Conservation (phyloP, 2,329 filamentous ascomycete species). For the Fusarium nygamai region DNA sequence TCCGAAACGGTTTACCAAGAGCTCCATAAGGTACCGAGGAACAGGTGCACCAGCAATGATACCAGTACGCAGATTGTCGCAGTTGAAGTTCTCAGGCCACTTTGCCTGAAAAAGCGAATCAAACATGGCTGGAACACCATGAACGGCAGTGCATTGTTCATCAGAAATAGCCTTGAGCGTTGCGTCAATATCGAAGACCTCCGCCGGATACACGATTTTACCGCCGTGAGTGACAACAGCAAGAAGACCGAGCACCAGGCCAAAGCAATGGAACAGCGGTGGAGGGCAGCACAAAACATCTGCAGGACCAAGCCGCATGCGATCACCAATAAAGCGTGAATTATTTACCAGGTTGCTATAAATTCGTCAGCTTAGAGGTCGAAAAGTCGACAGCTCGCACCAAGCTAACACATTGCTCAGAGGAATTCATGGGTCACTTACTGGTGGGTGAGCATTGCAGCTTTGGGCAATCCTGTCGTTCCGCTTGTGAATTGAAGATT, state of each 20-base stretch:
- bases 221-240: conserved; percentile 78
- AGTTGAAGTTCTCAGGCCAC: conserved; percentile 53
- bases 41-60: conserved; percentile 84
- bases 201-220: conserved; percentile 79
- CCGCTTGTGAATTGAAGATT: conserved; percentile 81
- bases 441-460: conserved; percentile 79
- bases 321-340: conserved; percentile 76
- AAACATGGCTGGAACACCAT: conserved; percentile 88
- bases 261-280: conserved; percentile 88
- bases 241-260: conserved; percentile 79
- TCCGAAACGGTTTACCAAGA: conserved; percentile 74
- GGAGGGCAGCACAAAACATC: conserved; percentile 84
- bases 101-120: conserved; percentile 68
- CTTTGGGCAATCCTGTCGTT: conserved; percentile 78
- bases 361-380: conserved; percentile 7
- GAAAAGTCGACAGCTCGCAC: not conserved
- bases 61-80: conserved; percentile 72
- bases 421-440: conserved; percentile 48
- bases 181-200: conserved; percentile 75
- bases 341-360: conserved; percentile 70
- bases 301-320: conserved; percentile 72
- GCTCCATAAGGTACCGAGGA: conserved; percentile 78
- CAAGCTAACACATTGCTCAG: not conserved
- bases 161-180: conserved; percentile 73
- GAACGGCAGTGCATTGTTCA: conserved; percentile 77